These are phyloP conservation scores for Pythium coloratum DNA, from an alignment of 352 stramenopile genomes.

Conservation along the genomic window DNA sequence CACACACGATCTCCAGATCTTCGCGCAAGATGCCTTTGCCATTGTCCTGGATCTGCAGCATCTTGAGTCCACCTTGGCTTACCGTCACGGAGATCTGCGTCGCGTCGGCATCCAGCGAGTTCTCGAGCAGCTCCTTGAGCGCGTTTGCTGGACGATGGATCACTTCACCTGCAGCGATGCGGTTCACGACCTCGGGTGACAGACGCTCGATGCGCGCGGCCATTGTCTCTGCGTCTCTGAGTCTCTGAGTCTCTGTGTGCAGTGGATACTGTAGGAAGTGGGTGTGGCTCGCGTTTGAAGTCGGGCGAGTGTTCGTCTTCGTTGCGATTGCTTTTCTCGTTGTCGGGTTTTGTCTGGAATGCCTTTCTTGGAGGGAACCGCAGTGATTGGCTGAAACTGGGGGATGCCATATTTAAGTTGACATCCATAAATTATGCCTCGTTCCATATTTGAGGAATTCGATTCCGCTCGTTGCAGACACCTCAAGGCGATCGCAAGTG, in stretches of 20 bases:
- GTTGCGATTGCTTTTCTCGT: neutral
- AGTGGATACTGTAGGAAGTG: neutral
- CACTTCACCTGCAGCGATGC: conserved; percentile 94
- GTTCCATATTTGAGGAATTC: neutral
- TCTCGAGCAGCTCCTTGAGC: conserved; percentile 99
- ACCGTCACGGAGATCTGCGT: conserved; percentile 80
- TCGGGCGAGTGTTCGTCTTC: neutral
- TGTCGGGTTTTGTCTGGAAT: neutral
- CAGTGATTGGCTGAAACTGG: conserved; percentile 34
- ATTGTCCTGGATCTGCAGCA: conserved; percentile 96
- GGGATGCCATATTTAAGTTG: conserved; percentile 9
- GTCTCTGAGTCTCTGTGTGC: neutral
- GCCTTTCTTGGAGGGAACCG: conserved; percentile 47
- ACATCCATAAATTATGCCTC: conserved; percentile 10
- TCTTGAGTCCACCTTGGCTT: conserved; percentile 89
- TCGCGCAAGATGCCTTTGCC: conserved; percentile 90
- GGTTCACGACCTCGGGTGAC: conserved; percentile 92
- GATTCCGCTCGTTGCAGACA: conserved; percentile 15
- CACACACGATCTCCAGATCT: conserved; percentile 95
- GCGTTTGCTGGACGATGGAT: conserved; percentile 94
- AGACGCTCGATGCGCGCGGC: conserved; percentile 82
- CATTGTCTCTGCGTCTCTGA: conserved; percentile 4
- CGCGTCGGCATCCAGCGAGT: conserved; percentile 95
- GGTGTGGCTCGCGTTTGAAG: neutral
- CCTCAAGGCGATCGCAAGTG: neutral